Base-by-base conservation (phyloP, 257 asterid genomes). In the Catharanthus roseus region DNA sequence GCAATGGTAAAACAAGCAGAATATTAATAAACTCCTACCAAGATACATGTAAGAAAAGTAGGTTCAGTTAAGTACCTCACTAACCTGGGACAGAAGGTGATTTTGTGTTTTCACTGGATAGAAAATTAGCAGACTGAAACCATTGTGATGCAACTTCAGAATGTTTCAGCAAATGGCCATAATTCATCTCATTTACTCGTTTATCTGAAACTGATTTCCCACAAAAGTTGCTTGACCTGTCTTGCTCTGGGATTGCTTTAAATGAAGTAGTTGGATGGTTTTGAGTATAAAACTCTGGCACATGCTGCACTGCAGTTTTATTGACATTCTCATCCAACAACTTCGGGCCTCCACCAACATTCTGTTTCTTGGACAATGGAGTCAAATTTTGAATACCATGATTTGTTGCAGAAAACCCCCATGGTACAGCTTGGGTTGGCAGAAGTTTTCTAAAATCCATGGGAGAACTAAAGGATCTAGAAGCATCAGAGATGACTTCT, bases 81-180 rank as follows among this genome's bases (percentile, higher is more conserved):
- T 75, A 74, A 84, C 89, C 89, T 75, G 81, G 45, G 36, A 69
- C 73, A 26, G 72, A 63, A 71, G 81, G 74, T 47, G 73, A 38
- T 42, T 62, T 61, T 65, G 78, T 77, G 31, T 12, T 63, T 51
- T 67, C 69, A 69, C 47, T 51, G 31, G 75, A 81, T 65, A 64
- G 53, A 79, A 76, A 72, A 75, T 78, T 49, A 74, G 74, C 70
- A 74, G 86, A 51, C 53, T 61, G 53, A 28, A 56, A 64, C 51
- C 82, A 76, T 28, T 29, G 68, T 51, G 62, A 64, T 21, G 73
- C 80, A 65, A 61, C 73, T 63, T 75, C 80, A 75, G 84, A 66
- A 33, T 50, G 57, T 68, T 60, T 76, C 51, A 33, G 75, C 41
- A 45, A 54, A 68, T 72, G 49, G 56, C 65, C 44, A 31, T 60